Evolutionary conservation across 768 basidiomycete species (phyloP), one percentile per base, ranked within the genome.

Genomic region (Mycena floridula): DNA sequence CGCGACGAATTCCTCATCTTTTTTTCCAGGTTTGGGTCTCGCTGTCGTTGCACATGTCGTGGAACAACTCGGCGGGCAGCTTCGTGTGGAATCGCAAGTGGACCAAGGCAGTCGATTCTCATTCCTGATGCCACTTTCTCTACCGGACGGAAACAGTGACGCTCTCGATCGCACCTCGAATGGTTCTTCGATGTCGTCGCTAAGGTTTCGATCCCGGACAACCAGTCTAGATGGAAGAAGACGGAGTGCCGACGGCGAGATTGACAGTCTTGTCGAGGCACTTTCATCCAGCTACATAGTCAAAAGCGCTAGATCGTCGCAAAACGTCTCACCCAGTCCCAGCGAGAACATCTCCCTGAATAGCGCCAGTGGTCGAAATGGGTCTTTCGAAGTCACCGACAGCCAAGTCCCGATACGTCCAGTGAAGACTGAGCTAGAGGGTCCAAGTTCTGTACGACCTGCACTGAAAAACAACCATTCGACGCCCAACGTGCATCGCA

Each of bases 1-100:
- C 32, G 15, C 32, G 18, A 4, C 32, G 15, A 30, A 13, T 35
- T 15, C 18, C 7, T 4, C 7, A 22, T 23, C 20, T 20, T 25
- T 39, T 13, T 21, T 32, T 30, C 18, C 28, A 70, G 85, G 86
- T 5, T 70, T 90, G 12, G 88, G 88, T 3, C 66, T 89, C 24
- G 88, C 89, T 3, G 83, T 89, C 5, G 88, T 90, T 9, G 85
- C 85, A 0, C 72, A 87, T 13, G 87, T 89, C 32, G 82, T 89
- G 3, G 81, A 83, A 52, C 86, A 87, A 49, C 71, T 89, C 2
- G 82, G 79, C 0, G 89, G 88, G 3, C 86, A 87, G 58, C 72
- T 92, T 2, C 77, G 84, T 5, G 86, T 88, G 3, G 84, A 89
- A 46, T 89, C 85, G 0, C 72, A 76, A 41, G 66, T 78, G n/a